Conservation (phyloP, 176 grass and related monocot species). For the Neostapfia colusana region DNA sequence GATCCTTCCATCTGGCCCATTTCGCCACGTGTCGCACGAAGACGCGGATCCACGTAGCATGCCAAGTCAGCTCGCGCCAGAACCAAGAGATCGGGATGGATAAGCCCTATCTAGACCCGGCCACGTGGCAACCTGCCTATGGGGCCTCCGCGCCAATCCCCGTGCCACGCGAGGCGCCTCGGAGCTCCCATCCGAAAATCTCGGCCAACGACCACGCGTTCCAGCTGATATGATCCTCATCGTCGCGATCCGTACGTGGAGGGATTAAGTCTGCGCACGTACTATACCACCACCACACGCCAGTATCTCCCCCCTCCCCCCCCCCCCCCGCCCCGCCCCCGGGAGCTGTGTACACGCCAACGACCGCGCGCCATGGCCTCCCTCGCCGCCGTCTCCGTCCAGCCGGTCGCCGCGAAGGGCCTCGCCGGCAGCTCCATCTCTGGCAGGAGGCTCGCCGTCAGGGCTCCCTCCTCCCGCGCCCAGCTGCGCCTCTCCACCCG, state of each 20-base stretch:
- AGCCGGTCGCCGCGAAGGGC: constrained; percentile 73
- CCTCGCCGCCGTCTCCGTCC: constrained; percentile 66
- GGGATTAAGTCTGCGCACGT: constrained; percentile 33
- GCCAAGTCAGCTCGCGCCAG: constrained; percentile 24
- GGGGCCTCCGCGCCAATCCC: constrained; percentile 36
- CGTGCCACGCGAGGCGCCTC: not conserved
- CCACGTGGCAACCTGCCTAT: constrained; percentile 51
- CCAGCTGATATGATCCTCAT: constrained; percentile 46
- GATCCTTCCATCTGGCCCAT: not conserved
- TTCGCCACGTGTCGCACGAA: too few species aligned
- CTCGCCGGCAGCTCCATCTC: constrained; percentile 81
- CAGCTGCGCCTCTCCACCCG: constrained; percentile 46
- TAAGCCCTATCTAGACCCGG: constrained; percentile 67
- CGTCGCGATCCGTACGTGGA: constrained; percentile 5
- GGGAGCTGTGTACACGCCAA: not conserved
- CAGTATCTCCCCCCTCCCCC: not conserved
- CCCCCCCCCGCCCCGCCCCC: too few species aligned
- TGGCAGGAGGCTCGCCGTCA: constrained; percentile 62
- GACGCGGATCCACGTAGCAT: not conserved
- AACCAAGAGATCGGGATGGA: constrained; percentile 51
- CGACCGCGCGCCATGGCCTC: constrained; percentile 64
- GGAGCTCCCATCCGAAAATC: not conserved
- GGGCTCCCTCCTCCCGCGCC: constrained; percentile 44
- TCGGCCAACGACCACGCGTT: constrained; percentile 28
- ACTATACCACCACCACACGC: not conserved